These are phyloP conservation scores for Asterochloris erici DNA, from an alignment of 139 green algal species.

Conservation along the genomic window DNA sequence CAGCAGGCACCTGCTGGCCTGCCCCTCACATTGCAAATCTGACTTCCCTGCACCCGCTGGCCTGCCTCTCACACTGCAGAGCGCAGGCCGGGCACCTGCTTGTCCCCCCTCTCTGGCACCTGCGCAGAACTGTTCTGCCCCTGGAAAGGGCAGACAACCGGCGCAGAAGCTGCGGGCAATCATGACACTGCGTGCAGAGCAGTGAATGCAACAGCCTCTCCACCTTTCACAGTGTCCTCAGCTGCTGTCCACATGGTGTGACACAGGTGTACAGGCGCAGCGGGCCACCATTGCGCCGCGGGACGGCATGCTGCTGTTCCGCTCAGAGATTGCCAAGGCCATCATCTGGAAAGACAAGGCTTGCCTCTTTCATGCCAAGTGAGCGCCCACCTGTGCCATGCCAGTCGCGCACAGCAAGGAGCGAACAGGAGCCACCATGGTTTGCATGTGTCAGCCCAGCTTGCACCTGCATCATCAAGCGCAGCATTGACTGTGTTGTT, in stretches of 20 bases:
- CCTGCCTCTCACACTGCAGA: too few species aligned
- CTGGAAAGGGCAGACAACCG: too few species aligned
- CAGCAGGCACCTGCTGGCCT: too few species aligned
- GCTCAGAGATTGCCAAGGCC: slow-evolving; percentile 31
- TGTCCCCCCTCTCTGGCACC: too few species aligned
- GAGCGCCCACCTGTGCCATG: background rate
- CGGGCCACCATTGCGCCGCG: slow-evolving; percentile 19
- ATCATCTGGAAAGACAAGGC: slow-evolving; percentile 39
- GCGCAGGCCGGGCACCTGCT: too few species aligned
- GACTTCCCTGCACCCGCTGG: too few species aligned
- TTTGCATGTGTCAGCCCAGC: background rate
- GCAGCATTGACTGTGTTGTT: background rate
- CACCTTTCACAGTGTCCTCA: background rate
- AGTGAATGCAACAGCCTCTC: too few species aligned
- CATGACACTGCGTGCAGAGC: too few species aligned
- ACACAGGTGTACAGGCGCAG: slow-evolving; percentile 1
- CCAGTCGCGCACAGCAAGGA: background rate
- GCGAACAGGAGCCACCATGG: background rate
- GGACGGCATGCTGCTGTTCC: slow-evolving; percentile 34
- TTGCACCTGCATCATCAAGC: background rate
- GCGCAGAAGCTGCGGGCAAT: too few species aligned
- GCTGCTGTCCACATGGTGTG: background rate
- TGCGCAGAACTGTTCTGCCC: too few species aligned
- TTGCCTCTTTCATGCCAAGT: slow-evolving; percentile 43
- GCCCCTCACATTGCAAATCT: too few species aligned